Evolutionary conservation across 768 basidiomycete species (phyloP).

Genomic region (Boletellus ananas): DNA sequence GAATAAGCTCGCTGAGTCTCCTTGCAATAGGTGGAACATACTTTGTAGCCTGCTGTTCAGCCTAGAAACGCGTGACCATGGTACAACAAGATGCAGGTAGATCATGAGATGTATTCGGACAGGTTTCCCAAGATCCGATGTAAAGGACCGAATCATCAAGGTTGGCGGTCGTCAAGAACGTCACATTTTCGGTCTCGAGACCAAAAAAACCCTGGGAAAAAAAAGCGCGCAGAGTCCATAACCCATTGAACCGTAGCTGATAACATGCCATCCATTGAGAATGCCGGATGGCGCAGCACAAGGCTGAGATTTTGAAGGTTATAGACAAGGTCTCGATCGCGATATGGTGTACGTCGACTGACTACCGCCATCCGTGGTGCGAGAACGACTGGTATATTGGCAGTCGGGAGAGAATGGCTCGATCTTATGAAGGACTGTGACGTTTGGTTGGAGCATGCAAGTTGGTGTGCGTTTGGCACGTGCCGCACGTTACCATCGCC

Average conservation of each 20-base stretch:
- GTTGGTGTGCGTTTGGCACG: too few relatives aligned
- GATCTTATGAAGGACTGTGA: too few relatives aligned
- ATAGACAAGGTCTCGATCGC: not conserved
- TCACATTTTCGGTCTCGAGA: slow-evolving; percentile 20
- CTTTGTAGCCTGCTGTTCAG: slow-evolving; percentile 27
- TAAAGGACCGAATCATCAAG: slow-evolving; percentile 31
- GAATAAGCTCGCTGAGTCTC: slow-evolving; percentile 28
- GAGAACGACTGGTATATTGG: too few relatives aligned
- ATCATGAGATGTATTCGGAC: slow-evolving; percentile 12
- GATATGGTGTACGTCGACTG: not conserved
- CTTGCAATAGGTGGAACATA: slow-evolving; percentile 35
- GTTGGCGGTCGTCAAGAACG: slow-evolving; percentile 27
- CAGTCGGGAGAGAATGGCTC: too few relatives aligned
- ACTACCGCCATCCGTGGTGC: too few relatives aligned
- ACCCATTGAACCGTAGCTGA: slow-evolving; percentile 17
- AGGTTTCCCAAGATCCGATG: slow-evolving; percentile 37
- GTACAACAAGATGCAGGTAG: not conserved
- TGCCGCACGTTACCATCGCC: too few relatives aligned
- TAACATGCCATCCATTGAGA: slow-evolving; percentile 3
- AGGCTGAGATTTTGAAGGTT: slow-evolving; percentile 4
- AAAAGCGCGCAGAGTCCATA: slow-evolving; percentile 38
- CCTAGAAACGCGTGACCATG: not conserved
- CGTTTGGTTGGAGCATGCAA: too few relatives aligned
- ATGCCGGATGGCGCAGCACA: slow-evolving; percentile 8
- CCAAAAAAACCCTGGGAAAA: slow-evolving; percentile 37